phyloP scores from a whole-genome alignment of 1,284 basidiomycete species.

The Anthracocystis walkeri region DNA sequence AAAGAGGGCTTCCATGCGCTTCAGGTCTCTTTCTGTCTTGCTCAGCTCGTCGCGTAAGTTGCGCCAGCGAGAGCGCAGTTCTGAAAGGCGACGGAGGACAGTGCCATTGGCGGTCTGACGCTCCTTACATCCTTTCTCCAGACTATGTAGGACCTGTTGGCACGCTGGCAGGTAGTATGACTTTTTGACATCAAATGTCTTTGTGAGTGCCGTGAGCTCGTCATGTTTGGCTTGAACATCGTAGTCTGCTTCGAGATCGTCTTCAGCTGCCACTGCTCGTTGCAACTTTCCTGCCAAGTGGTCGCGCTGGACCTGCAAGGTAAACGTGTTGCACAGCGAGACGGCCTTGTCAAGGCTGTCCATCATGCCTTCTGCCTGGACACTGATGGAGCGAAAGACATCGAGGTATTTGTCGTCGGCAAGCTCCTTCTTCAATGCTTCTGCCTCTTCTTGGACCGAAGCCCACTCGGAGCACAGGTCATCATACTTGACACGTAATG shows the following conservation, averaged over 20 bases:
- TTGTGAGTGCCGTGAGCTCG: constrained; percentile 44
- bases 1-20: constrained; percentile 76
- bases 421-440: constrained; percentile 85
- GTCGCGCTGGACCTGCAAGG: constrained; percentile 43
- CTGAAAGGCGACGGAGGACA: constrained; percentile 84
- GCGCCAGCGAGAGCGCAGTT: constrained; percentile 85
- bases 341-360: constrained; percentile 90
- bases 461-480: constrained; percentile 77
- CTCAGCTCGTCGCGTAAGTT: constrained; percentile 80
- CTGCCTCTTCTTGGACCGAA: constrained; percentile 81
- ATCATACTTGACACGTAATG: constrained; percentile 35
- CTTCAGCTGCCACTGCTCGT: constrained; percentile 14
- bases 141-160: constrained; percentile 88
- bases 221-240: constrained; percentile 43
- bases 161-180: constrained; percentile 92
- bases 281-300: constrained; percentile 28
- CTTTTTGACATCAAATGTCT: constrained; percentile 58
- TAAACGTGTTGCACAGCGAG: constrained; percentile 79
- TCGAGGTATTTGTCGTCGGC: constrained; percentile 95
- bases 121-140: constrained; percentile 90
- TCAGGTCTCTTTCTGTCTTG: constrained; percentile 85
- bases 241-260: constrained; percentile 35
- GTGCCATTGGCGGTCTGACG: constrained; percentile 94
- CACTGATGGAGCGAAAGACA: constrained; percentile 90
- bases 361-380: constrained; percentile 97